Percentiles rank a stretch among this genome's conserved stretches.
Evolutionary conservation across 257 asterid species (phyloP).

Genomic region (Scutellaria galericulata): DNA sequence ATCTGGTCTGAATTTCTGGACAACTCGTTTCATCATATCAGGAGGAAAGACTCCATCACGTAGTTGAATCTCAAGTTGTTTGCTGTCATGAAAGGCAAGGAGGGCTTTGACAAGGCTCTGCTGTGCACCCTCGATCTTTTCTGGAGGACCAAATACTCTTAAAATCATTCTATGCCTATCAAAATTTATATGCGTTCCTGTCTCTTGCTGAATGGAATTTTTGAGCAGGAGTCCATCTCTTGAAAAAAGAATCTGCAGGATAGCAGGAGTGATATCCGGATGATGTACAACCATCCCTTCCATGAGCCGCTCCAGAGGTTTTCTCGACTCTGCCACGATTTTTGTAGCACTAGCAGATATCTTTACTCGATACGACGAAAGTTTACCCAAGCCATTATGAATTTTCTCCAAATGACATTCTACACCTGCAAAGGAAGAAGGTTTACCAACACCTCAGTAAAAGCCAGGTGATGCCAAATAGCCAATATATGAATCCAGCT

Average conservation of each 20-base stretch:
- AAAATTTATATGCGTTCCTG: conserved; percentile 64
- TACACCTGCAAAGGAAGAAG: conserved; percentile 56
- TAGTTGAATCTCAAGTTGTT: conserved; percentile 77
- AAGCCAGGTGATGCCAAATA: not conserved
- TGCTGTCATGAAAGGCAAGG: conserved; percentile 64
- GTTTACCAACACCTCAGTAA: not conserved
- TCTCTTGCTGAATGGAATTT: conserved; percentile 63
- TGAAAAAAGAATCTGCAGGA: conserved; percentile 69
- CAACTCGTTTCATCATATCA: conserved; percentile 93
- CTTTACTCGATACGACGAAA: conserved; percentile 60
- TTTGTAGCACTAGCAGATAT: conserved; percentile 84
- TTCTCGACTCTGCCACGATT: conserved; percentile 74
- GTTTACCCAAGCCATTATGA: conserved; percentile 49
- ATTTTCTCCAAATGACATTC: conserved; percentile 61
- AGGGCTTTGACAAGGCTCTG: conserved; percentile 57
- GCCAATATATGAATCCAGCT: not conserved
- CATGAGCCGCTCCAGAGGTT: conserved; percentile 72
- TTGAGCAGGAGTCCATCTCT: conserved; percentile 70
- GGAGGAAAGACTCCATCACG: conserved; percentile 68
- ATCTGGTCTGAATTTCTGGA: conserved; percentile 77
- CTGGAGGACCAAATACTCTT: conserved; percentile 68
- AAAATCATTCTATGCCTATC: conserved; percentile 63
- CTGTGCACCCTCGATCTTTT: conserved; percentile 54
- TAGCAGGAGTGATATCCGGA: conserved; percentile 63
- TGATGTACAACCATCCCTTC: conserved; percentile 66